A percentile compares a stretch with the other conserved stretches of the same genome.
phyloP scores from a whole-genome alignment of 2,329 filamentous ascomycete species.

The Fusarium incarnatum region DNA sequence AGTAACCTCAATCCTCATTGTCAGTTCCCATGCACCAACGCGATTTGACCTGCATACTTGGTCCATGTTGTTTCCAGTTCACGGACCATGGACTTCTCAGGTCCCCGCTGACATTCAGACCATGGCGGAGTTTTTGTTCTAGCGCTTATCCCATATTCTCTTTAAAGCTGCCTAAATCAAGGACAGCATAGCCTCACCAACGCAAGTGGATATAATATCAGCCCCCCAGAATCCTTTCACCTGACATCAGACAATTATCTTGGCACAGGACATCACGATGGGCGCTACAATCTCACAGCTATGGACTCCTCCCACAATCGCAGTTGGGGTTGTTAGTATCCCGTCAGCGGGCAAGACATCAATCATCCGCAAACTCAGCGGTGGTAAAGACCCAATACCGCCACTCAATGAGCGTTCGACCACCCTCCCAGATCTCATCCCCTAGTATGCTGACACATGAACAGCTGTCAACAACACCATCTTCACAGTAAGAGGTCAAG shows the following conservation, averaged over 20 bases:
- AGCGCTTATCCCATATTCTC: neutral
- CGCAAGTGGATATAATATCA: neutral
- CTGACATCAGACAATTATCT: rapidly evolving
- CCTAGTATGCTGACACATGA: neutral
- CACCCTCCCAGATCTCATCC: neutral
- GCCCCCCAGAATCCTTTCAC: rapidly evolving
- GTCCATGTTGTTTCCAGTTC: neutral
- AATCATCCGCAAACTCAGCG: neutral
- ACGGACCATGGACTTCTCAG: neutral
- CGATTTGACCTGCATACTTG: rapidly evolving
- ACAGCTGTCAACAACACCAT: neutral
- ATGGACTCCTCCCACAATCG: neutral
- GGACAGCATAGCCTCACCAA: neutral
- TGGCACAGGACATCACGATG: neutral
- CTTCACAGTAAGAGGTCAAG: neutral
- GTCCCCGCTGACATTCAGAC: neutral
- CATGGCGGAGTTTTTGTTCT: neutral
- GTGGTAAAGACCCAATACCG: rapidly evolving
- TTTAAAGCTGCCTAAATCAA: neutral
- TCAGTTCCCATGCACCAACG: rapidly evolving
- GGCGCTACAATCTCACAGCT: constrained; percentile 4
- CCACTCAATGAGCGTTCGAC: neutral
- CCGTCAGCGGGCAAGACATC: neutral
- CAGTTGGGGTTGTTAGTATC: neutral
- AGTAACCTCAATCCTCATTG: neutral